Conservation (phyloP, 1,139 yeast species). For the Blastobotrys raffinosifermentans region DNA sequence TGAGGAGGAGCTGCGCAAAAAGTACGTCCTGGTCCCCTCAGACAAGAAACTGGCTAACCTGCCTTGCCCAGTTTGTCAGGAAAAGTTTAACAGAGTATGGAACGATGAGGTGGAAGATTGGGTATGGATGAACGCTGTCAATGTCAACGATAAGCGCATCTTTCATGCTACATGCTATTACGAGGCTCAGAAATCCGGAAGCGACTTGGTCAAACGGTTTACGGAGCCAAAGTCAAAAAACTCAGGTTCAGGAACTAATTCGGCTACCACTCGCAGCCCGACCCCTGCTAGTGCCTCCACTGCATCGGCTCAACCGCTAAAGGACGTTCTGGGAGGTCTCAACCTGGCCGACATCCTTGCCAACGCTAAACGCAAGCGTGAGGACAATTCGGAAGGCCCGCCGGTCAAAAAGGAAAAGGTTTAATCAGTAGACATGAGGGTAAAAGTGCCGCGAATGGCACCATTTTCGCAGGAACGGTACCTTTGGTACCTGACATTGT, state of each 20-base stretch:
- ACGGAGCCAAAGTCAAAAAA: constrained; percentile 35
- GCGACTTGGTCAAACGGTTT: constrained; percentile 18
- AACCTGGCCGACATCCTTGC: constrained; percentile 22
- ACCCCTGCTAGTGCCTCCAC: constrained; percentile 4
- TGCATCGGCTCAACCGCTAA: neutral
- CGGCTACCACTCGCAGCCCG: constrained; percentile 6
- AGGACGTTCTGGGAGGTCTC: constrained; percentile 9
- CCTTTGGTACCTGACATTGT: too few species aligned
- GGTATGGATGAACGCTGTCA: constrained; percentile 85
- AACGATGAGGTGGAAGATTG: constrained; percentile 91
- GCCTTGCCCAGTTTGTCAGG: constrained; percentile 84
- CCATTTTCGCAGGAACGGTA: too few species aligned
- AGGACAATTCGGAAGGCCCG: constrained; percentile 14
- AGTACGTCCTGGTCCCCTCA: constrained; percentile 53
- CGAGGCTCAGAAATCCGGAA: constrained; percentile 51
- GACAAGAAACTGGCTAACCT: constrained; percentile 61
- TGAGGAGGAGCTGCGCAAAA: constrained; percentile 22
- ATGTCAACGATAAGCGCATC: constrained; percentile 54
- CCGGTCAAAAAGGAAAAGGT: constrained; percentile 17
- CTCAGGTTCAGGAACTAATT: constrained; percentile 4
- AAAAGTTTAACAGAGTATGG: constrained; percentile 69
- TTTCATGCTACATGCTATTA: constrained; percentile 79
- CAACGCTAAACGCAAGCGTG: constrained; percentile 18
- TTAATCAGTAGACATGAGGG: constrained; percentile 6
- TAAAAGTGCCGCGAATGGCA: too few species aligned